phyloP scores from a whole-genome alignment of 495 filamentous ascomycete genomes.

The Pyrenopolyporus hunteri region DNA sequence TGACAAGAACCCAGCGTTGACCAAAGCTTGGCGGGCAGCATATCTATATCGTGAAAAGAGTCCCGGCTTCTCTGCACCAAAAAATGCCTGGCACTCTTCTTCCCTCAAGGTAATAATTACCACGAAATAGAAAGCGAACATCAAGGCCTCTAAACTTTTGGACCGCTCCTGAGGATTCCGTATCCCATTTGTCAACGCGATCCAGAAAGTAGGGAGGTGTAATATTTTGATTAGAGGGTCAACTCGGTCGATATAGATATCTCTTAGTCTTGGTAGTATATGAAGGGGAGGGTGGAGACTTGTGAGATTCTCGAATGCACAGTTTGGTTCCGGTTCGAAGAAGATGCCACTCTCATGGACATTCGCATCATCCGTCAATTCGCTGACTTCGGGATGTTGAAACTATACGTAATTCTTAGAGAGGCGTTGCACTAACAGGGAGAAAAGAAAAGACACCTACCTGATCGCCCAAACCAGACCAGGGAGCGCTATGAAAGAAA shows the following conservation, averaged over 20 bases:
- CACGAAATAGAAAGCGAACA: conserved; percentile 58
- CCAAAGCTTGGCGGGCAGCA: conserved; percentile 53
- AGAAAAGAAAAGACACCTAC: conserved; percentile 2
- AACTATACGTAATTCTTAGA: background rate
- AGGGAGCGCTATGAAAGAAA: conserved; percentile 9
- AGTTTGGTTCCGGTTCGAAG: conserved; percentile 50
- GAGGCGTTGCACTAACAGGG: background rate
- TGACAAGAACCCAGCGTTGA: conserved; percentile 51
- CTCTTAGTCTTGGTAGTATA: conserved; percentile 49
- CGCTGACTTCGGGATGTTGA: conserved; percentile 17
- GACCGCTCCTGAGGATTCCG: conserved; percentile 38
- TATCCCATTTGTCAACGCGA: conserved; percentile 49
- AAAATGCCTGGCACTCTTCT: conserved; percentile 48
- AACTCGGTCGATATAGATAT: conserved; percentile 56
- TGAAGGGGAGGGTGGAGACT: conserved; percentile 38
- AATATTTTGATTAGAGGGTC: conserved; percentile 61
- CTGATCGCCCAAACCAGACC: conserved; percentile 18
- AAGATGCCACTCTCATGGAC: conserved; percentile 8
- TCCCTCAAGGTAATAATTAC: conserved; percentile 48
- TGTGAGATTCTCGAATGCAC: conserved; percentile 21
- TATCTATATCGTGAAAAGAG: conserved; percentile 51
- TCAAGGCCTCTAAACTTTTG: conserved; percentile 52
- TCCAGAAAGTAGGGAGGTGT: conserved; percentile 58
- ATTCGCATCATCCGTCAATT: conserved; percentile 9
- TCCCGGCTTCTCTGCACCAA: conserved; percentile 49